Base-by-base conservation (phyloP, 2,329 filamentous ascomycete genomes). In the Trichoderma sp. region DNA sequence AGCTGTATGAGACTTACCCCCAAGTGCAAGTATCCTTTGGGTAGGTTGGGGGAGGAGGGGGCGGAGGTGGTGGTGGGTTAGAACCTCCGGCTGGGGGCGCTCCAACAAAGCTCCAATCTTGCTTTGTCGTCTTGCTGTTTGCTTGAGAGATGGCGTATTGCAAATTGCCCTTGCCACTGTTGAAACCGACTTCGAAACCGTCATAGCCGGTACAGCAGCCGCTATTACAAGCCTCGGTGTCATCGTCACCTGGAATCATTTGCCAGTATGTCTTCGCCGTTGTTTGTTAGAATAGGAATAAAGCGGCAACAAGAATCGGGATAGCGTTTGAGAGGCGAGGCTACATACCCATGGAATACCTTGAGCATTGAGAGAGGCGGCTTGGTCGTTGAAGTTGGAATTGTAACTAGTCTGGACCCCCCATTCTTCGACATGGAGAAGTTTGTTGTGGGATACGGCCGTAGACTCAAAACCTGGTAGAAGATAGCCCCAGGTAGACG, bases 391-490 rank as follows among this genome's bases (percentile, higher is more conserved):
- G 15, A 63, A 63, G 29, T 35, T 8, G 22, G 59, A 63, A 22
- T 2, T 1, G 19, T 63, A 63, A 15, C 15, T 50, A 5, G 59
- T 63, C 32, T 27, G n/a, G 3, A 67, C 65, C 29, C 65, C 65
- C 65, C 65, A 67, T 56, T 67, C 65, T 17, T 67, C 65, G 12
- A 67, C 34, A n/a, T 56, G 42, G 9, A 64, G 58, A 15, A 67
- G 35, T 17, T 67, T 67, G 25, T 63, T 63, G 32, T 67, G 56
- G 34, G 65, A 19, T 35, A 50, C 58, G 6, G 42, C 52, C 1
- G 39, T 65, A 17, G 52, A 42, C 29, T 57, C 52, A 19, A 57
- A 54, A 6, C 63, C 63, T n/a, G 63, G 63, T 5, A 35, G 29
- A 17, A 45, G 34, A 27, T 15, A 15, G 22, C 35, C 35, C 39